A percentile compares a stretch with the other conserved stretches of the same genome.
These are phyloP conservation scores for Glaciozyma antarctica DNA, from an alignment of 768 basidiomycete species.

Conservation along the genomic window DNA sequence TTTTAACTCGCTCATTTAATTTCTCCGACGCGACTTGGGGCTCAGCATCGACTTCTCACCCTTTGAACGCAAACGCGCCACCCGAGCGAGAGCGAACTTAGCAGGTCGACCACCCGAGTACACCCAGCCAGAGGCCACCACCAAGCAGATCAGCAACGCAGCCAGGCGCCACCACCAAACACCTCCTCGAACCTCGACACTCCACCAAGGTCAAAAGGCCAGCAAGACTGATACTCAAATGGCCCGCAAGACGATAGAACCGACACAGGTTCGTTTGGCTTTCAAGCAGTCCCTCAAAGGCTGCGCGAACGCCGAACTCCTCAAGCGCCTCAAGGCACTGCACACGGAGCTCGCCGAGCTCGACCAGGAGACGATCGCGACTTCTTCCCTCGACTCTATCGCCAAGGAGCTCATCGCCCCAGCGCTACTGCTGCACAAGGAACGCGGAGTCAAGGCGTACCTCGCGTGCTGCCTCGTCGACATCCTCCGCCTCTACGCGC, in stretches of 20 bases:
- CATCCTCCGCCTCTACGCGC: constrained; percentile 83
- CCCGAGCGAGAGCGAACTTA: too few relatives aligned
- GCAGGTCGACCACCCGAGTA: too few relatives aligned
- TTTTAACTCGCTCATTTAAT: too few relatives aligned
- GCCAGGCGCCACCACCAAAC: too few relatives aligned
- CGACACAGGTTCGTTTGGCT: neutral
- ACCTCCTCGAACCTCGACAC: too few relatives aligned
- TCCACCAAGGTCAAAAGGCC: too few relatives aligned
- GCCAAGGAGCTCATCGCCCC: constrained; percentile 70
- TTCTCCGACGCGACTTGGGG: too few relatives aligned
- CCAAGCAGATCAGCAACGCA: too few relatives aligned
- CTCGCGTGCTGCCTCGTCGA: constrained; percentile 91
- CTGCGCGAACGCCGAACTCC: constrained; percentile 9
- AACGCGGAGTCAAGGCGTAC: constrained; percentile 89
- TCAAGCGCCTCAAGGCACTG: constrained; percentile 36
- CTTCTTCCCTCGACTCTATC: constrained; percentile 56
- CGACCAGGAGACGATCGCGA: constrained; percentile 80
- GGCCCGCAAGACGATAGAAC: neutral
- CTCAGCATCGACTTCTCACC: too few relatives aligned
- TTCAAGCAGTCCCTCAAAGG: constrained; percentile 1
- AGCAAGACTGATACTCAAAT: neutral
- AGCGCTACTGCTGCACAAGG: constrained; percentile 82
- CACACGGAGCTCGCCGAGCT: constrained; percentile 55
- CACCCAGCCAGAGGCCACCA: too few relatives aligned
- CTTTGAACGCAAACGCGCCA: too few relatives aligned